phyloP scores from a whole-genome alignment of 2,329 filamentous ascomycete genomes.

The Paraphaeosphaeria sporulosa region DNA sequence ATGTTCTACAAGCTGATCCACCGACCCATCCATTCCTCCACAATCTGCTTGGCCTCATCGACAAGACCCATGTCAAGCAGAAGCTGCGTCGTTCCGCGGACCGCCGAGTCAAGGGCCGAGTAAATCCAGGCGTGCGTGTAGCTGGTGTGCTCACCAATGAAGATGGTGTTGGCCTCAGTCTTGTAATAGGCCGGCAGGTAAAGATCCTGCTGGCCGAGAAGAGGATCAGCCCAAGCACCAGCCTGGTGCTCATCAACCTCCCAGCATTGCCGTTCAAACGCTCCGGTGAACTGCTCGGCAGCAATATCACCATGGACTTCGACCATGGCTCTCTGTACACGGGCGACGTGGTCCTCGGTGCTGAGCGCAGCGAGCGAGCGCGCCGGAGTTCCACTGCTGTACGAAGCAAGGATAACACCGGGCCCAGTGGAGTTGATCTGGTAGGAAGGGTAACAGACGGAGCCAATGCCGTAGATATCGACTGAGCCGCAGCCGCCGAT shows the following conservation, averaged over 20 bases:
- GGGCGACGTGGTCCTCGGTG: conserved; percentile 68
- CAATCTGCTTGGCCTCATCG: conserved; percentile 72
- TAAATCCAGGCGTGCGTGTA: conserved; percentile 78
- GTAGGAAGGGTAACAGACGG: conserved; percentile 72
- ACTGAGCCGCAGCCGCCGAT: conserved; percentile 68
- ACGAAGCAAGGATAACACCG: conserved; percentile 68
- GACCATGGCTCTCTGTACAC: conserved; percentile 70
- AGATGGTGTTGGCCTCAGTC: conserved; percentile 73
- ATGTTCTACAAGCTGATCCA: conserved; percentile 58
- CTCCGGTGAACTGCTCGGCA: conserved; percentile 69
- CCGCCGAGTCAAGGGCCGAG: conserved; percentile 71
- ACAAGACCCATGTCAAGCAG: conserved; percentile 71
- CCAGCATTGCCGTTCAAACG: conserved; percentile 72
- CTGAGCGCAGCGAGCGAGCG: conserved; percentile 58
- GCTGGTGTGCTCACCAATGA: conserved; percentile 71
- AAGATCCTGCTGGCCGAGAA: conserved; percentile 70
- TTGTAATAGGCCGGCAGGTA: conserved; percentile 77
- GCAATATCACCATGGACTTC: conserved; percentile 71
- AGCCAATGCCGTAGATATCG: conserved; percentile 63
- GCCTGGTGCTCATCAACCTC: conserved; percentile 66
- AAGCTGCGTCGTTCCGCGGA: conserved; percentile 70
- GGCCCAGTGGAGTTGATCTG: conserved; percentile 69
- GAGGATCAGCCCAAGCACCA: conserved; percentile 68
- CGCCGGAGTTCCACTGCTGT: conserved; percentile 58
- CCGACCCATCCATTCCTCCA: conserved; percentile 72